These are phyloP conservation scores for Sugiyamaella qingdaonensis DNA, from an alignment of 805 yeast genomes.

Conservation along the genomic window DNA sequence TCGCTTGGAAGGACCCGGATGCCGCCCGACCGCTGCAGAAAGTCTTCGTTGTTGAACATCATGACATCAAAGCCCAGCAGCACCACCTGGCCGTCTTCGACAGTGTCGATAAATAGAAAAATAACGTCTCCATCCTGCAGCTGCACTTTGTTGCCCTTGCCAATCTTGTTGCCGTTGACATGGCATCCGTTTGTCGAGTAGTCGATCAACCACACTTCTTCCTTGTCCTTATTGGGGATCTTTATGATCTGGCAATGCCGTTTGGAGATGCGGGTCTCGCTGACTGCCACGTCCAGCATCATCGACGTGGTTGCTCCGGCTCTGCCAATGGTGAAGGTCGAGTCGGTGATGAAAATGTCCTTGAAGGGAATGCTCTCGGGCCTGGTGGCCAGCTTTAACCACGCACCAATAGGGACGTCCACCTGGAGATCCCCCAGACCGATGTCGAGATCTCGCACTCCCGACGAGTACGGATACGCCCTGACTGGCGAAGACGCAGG, in stretches of 20 bases:
- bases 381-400: slow-evolving; percentile 55
- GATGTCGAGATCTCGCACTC: slow-evolving; percentile 21
- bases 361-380: slow-evolving; percentile 43
- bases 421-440: slow-evolving; percentile 22
- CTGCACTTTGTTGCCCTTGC: slow-evolving; percentile 58
- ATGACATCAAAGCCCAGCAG: slow-evolving; percentile 17
- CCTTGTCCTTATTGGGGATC: slow-evolving; percentile 40
- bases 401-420: slow-evolving; percentile 51
- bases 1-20: background rate
- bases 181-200: slow-evolving; percentile 75
- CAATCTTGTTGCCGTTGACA: slow-evolving; percentile 56
- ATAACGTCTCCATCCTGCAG: slow-evolving; percentile 63
- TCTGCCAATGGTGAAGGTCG: slow-evolving; percentile 71
- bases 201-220: slow-evolving; percentile 77
- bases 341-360: slow-evolving; percentile 59
- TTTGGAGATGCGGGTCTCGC: slow-evolving; percentile 77
- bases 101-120: slow-evolving; percentile 55
- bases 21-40: slow-evolving; percentile 1
- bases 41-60: slow-evolving; percentile 7
- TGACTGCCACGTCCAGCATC: slow-evolving; percentile 47
- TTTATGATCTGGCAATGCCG: slow-evolving; percentile 69
- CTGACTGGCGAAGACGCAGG: slow-evolving; percentile 5
- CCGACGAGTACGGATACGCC: slow-evolving; percentile 8
- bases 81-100: slow-evolving; percentile 11
- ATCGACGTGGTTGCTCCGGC: slow-evolving; percentile 31